These are phyloP conservation scores for Phyllosticta ampelicida DNA, from an alignment of 2,329 filamentous ascomycete genomes.

Conservation along the genomic window DNA sequence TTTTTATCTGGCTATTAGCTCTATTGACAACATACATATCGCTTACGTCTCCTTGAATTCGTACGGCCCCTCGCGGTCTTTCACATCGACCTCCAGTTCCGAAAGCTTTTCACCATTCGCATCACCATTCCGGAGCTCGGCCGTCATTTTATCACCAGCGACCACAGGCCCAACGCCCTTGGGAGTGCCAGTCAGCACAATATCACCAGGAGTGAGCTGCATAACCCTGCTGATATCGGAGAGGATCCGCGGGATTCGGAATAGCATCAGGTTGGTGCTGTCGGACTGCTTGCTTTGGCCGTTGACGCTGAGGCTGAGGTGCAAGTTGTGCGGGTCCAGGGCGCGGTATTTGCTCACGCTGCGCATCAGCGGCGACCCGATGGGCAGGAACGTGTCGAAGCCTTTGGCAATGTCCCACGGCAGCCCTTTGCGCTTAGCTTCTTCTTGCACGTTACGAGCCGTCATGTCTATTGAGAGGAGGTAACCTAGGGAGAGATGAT, in stretches of 20 bases:
- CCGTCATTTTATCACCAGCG: conserved; percentile 77
- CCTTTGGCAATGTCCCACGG: conserved; percentile 96
- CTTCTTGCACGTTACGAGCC: conserved; percentile 85
- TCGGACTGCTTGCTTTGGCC: conserved; percentile 68
- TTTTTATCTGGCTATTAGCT: background rate
- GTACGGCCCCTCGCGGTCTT: conserved; percentile 69
- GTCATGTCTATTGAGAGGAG: conserved; percentile 95
- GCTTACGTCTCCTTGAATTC: conserved; percentile 48
- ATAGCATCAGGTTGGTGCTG: conserved; percentile 89
- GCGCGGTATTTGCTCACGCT: conserved; percentile 45
- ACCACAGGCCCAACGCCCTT: conserved; percentile 86
- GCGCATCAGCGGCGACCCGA: conserved; percentile 74
- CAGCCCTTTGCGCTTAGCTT: conserved; percentile 92
- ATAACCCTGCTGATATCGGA: conserved; percentile 92
- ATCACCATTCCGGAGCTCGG: conserved; percentile 57
- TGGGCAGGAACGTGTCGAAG: conserved; percentile 92
- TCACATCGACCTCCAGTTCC: conserved; percentile 70
- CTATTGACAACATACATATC: background rate
- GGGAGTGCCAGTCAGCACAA: conserved; percentile 92
- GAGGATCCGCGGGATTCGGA: conserved; percentile 75
- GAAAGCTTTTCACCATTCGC: conserved; percentile 65
- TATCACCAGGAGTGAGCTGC: conserved; percentile 83
- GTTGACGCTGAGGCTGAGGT: conserved; percentile 80
- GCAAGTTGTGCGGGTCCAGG: conserved; percentile 70
- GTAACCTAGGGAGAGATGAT: conserved; percentile 50